phyloP scores from a whole-genome alignment of 306 rosid genomes.

The Fragaria ananassa region DNA sequence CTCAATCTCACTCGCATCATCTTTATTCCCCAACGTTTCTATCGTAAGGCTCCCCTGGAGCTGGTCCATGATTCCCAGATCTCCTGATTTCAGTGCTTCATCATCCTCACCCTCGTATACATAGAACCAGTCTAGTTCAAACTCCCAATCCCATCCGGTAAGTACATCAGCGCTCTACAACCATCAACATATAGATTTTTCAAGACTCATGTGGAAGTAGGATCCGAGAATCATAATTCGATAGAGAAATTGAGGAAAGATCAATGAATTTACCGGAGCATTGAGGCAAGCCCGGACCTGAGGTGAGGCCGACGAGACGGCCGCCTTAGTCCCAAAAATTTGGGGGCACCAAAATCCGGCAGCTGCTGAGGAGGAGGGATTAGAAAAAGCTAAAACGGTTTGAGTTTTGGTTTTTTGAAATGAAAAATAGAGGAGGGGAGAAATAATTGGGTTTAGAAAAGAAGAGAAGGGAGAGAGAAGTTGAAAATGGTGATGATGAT shows the following conservation, averaged over 20 bases:
- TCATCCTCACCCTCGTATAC: background rate
- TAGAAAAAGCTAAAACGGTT: no score
- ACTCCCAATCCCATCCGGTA: background rate
- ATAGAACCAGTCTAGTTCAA: background rate
- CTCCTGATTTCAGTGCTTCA: background rate
- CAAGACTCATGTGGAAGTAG: background rate
- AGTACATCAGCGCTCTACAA: rapidly evolving
- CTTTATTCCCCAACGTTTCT: rapidly evolving
- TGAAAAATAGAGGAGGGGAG: no score
- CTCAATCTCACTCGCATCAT: background rate
- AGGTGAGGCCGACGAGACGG: no score
- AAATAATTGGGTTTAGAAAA: no score
- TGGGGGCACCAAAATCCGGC: no score
- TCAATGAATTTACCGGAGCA: slow-evolving; percentile 16
- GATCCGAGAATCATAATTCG: background rate
- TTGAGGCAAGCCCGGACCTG: no score
- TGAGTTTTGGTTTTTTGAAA: no score
- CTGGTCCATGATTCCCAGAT: background rate
- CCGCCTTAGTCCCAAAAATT: no score
- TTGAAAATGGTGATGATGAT: no score
- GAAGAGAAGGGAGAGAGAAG: no score
- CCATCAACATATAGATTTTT: background rate
- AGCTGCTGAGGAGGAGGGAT: no score
- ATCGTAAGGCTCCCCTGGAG: background rate
- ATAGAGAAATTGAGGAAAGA: background rate